Percentiles rank a stretch among this genome's conserved stretches.
These are phyloP conservation scores for Aphelidium insulamus DNA, from an alignment of 371 early-diverging fungal genomes.

Conservation along the genomic window DNA sequence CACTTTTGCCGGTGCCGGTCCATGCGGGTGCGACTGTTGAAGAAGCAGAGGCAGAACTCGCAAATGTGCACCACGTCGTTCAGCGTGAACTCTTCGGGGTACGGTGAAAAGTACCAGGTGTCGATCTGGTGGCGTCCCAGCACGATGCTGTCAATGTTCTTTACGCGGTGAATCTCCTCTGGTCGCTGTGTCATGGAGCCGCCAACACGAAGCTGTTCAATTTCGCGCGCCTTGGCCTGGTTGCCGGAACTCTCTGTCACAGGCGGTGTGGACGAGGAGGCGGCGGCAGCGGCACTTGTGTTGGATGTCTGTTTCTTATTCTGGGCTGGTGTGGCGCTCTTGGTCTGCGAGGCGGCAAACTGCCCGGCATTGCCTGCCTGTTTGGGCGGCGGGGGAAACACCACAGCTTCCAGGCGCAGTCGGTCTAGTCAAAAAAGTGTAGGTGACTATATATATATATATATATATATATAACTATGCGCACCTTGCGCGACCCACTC, in stretches of 20 bases:
- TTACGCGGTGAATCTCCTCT: constrained; percentile 74
- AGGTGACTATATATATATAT: too few species aligned
- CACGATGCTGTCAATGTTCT: constrained; percentile 75
- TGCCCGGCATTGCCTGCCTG: too few species aligned
- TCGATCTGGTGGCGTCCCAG: constrained; percentile 87
- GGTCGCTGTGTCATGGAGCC: constrained; percentile 91
- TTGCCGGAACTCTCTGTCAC: constrained; percentile 8
- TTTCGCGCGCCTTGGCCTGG: constrained; percentile 77
- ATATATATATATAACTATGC: too few species aligned
- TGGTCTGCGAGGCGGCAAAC: too few species aligned
- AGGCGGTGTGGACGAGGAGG: too few species aligned
- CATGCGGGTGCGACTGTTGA: constrained; percentile 35
- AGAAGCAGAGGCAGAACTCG: constrained; percentile 76
- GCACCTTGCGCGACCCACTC: constrained; percentile 94
- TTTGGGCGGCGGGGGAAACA: constrained; percentile 37
- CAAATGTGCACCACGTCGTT: constrained; percentile 64
- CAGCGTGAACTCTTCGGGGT: constrained; percentile 58
- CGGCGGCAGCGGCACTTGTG: neutral
- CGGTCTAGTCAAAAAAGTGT: too few species aligned
- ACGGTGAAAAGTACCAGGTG: constrained; percentile 96
- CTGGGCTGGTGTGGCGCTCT: too few species aligned
- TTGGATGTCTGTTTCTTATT: neutral
- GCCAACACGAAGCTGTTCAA: constrained; percentile 64
- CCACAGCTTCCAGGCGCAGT: constrained; percentile 45
- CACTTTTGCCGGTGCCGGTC: constrained; percentile 55